Conservation (phyloP, 225 moss, liverwort and hornwort genomes). For the Physcomitrellopsis africana region DNA sequence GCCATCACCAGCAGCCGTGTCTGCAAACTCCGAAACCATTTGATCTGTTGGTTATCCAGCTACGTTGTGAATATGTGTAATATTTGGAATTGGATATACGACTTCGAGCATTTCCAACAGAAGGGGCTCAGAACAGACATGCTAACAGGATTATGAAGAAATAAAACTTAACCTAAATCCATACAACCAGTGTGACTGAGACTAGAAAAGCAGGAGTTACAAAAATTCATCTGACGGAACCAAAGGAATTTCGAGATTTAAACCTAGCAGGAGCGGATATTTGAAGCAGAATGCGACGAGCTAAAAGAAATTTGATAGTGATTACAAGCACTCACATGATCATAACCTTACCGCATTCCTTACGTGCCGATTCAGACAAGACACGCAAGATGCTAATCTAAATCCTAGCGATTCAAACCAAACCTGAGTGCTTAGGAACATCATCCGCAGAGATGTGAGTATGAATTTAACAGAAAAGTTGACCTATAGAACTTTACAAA, state of each 20-base stretch:
- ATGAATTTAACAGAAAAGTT: neutral
- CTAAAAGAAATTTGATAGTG: neutral
- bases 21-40: neutral
- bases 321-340: neutral
- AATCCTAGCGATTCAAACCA: slow-evolving; percentile 4
- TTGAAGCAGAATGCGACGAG: neutral
- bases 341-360: neutral
- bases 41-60: neutral
- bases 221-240: neutral
- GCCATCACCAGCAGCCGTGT: neutral
- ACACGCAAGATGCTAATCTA: neutral
- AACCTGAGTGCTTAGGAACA: slow-evolving; percentile 1
- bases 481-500: slow-evolving; percentile 26
- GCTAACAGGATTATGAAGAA: neutral
- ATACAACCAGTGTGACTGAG: neutral
- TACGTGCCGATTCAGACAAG: neutral
- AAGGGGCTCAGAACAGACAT: neutral
- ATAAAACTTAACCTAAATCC: neutral
- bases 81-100: neutral
- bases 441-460: slow-evolving; percentile 1
- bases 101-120: neutral
- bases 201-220: neutral
- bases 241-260: neutral
- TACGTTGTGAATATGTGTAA: neutral
- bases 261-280: neutral